These are phyloP conservation scores for Lasiodiplodia hormozganensis DNA, from an alignment of 2,329 filamentous ascomycete genomes.

Conservation along the genomic window DNA sequence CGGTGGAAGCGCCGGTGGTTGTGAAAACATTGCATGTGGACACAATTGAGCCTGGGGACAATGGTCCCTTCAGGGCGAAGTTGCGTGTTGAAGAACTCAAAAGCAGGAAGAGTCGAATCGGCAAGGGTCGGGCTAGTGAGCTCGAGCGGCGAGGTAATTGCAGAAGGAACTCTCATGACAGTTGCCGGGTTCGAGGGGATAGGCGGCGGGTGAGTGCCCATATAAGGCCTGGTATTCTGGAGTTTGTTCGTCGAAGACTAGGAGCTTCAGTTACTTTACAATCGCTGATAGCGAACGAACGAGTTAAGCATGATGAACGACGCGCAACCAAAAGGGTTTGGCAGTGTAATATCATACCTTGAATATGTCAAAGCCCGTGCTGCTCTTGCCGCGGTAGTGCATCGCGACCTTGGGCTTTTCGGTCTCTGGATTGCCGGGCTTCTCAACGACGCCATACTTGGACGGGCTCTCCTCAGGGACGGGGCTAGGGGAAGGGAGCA, in stretches of 20 bases:
- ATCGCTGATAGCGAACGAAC: conserved; percentile 13
- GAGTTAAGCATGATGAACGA: conserved; percentile 22
- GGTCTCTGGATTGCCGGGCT: conserved; percentile 18
- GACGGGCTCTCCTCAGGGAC: conserved; percentile 31
- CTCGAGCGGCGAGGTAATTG: background rate
- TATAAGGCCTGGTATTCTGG: background rate
- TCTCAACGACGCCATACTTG: conserved; percentile 32
- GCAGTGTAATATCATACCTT: conserved; percentile 36
- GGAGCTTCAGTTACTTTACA: conserved; percentile 28
- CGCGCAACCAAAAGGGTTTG: conserved; percentile 6
- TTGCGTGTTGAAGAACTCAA: conserved; percentile 30
- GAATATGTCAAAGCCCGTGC: conserved; percentile 45
- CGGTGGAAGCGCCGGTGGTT: conserved; percentile 39
- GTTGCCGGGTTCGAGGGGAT: conserved; percentile 1
- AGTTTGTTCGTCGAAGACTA: conserved; percentile 28
- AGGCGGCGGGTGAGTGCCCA: conserved; percentile 4
- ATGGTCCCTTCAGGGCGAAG: conserved; percentile 28
- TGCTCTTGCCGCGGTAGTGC: conserved; percentile 46
- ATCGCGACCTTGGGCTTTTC: conserved; percentile 31
- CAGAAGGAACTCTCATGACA: background rate
- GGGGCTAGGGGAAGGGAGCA: conserved; percentile 30
- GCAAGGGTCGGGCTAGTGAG: conserved; percentile 2
- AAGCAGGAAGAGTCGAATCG: background rate
- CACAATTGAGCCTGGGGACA: conserved; percentile 38
- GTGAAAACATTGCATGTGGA: conserved; percentile 44